Evolutionary conservation across 768 basidiomycete genomes (phyloP), one percentile per base, ranked within the genome.

Genomic region (Pleurotus platypus): DNA sequence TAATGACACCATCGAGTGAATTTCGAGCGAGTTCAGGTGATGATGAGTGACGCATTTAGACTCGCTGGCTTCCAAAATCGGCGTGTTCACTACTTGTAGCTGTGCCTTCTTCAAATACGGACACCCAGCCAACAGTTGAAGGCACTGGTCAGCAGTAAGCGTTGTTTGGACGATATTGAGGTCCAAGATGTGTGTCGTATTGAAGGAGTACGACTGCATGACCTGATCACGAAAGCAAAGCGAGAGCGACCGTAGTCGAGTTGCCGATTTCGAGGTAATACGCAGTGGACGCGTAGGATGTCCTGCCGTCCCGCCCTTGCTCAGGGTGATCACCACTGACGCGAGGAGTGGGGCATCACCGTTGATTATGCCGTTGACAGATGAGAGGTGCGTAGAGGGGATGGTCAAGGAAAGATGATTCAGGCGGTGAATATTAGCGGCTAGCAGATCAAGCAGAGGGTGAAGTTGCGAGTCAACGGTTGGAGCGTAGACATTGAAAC

Each of bases 401-500:
- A 61, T 56, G 42, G 56, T 61, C 35, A 68, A 43, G 9, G 62
- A 60, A 26, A 68, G 57, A 20, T 64, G 56, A 6, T 51, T 59
- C 60, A 64, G 64, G 1, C 62, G 64, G 13, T 53, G 54, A 24
- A 57, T 30, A 51, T 60, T 27, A 22, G 49, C 42, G 35, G 55
- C 20, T 15, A 68, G 40, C 35, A 64, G 20, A 16, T 48, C 39
- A 9, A 61, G 55, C 20, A 61, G 55, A 22, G 50, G 24, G 37
- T 38, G 16, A 9, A 63, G 58, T n/a, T 60, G 60, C n/a, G 60
- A 61, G 40, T 63, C 56, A 48, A 64, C 62, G 15, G 62, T 60
- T 7, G 56, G 48, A 24, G 59, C 46, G 24, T 57, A 47, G 2
- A 47, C 57, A 45, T 62, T 60, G 30, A 68, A 46, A 35, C 59